These are phyloP conservation scores for Hypholoma fasciculare DNA, from an alignment of 768 basidiomycete genomes.

Conservation along the genomic window DNA sequence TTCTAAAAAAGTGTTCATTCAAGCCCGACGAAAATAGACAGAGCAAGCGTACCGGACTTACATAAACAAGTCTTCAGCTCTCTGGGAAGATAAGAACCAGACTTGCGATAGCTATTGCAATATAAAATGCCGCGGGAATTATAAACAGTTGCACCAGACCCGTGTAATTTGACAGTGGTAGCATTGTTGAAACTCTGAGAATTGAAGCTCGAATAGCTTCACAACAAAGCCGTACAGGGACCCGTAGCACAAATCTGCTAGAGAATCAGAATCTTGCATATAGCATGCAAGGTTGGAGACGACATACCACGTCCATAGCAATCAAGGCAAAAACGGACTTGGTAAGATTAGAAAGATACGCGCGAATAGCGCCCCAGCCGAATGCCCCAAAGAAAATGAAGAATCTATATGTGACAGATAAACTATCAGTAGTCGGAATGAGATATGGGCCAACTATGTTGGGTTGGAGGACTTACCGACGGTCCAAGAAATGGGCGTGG, in stretches of 20 bases:
- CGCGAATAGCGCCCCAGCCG: conserved; percentile 34
- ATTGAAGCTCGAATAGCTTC: too few species aligned
- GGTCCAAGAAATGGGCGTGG: conserved; percentile 42
- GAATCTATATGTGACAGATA: conserved; percentile 43
- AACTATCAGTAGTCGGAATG: conserved; percentile 17
- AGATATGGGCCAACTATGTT: background rate
- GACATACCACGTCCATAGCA: conserved; percentile 37
- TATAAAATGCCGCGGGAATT: conserved; percentile 38
- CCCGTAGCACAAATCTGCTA: conserved; percentile 36
- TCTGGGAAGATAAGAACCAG: conserved; percentile 44
- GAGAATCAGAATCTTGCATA: background rate
- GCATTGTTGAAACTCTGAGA: conserved; percentile 21
- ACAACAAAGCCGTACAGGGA: conserved; percentile 26
- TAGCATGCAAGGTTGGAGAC: too few species aligned
- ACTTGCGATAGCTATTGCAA: conserved; percentile 38
- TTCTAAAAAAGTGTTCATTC: conserved; percentile 16
- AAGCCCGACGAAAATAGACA: background rate
- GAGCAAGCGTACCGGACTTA: conserved; percentile 11
- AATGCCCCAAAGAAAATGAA: conserved; percentile 46
- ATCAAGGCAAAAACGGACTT: conserved; percentile 44
- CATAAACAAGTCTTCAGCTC: conserved; percentile 41
- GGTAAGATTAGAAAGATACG: conserved; percentile 38
- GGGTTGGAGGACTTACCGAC: conserved; percentile 24
- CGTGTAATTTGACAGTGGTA: conserved; percentile 40
- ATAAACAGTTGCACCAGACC: conserved; percentile 36